Conservation (phyloP, 208 protist genomes). For the Leishmania turanica region DNA sequence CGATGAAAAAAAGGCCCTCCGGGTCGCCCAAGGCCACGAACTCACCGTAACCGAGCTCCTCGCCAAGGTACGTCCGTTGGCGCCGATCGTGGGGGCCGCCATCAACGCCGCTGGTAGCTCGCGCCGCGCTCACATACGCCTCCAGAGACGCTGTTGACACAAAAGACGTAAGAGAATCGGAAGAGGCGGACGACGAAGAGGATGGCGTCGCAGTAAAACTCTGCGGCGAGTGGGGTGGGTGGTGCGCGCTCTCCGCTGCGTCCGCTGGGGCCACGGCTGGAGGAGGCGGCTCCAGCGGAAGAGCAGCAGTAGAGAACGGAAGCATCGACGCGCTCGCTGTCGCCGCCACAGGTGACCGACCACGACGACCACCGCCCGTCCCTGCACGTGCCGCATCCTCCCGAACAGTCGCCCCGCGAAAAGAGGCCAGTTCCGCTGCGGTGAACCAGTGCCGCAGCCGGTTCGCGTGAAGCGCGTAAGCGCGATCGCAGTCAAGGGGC, state of each 20-base stretch:
- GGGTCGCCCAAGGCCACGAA: slow-evolving; percentile 9
- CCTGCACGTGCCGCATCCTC: not conserved
- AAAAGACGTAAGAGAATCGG: slow-evolving; percentile 12
- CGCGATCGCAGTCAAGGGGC: slow-evolving; percentile 29
- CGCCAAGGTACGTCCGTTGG: not conserved
- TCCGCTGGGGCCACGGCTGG: not conserved
- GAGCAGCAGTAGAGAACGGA: not conserved
- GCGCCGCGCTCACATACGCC: slow-evolving; percentile 9
- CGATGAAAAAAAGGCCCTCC: slow-evolving; percentile 30
- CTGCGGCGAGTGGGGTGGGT: not conserved
- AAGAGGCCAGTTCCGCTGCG: slow-evolving; percentile 5
- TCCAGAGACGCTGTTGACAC: slow-evolving; percentile 20
- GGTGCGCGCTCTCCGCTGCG: not conserved
- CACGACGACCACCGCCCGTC: not conserved
- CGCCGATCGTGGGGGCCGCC: not conserved
- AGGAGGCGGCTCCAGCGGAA: not conserved
- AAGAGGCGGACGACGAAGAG: slow-evolving; percentile 5
- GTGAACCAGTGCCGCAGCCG: slow-evolving; percentile 16
- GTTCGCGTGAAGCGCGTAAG: slow-evolving; percentile 12
- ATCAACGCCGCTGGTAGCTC: not conserved
- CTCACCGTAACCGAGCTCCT: slow-evolving; percentile 23
- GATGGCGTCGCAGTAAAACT: not conserved
- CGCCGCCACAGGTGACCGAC: not conserved
- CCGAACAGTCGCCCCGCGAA: slow-evolving; percentile 4
- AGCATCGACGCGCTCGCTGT: not conserved